phyloP scores from a whole-genome alignment of 306 rosid species.

The Acacia acuminata region DNA sequence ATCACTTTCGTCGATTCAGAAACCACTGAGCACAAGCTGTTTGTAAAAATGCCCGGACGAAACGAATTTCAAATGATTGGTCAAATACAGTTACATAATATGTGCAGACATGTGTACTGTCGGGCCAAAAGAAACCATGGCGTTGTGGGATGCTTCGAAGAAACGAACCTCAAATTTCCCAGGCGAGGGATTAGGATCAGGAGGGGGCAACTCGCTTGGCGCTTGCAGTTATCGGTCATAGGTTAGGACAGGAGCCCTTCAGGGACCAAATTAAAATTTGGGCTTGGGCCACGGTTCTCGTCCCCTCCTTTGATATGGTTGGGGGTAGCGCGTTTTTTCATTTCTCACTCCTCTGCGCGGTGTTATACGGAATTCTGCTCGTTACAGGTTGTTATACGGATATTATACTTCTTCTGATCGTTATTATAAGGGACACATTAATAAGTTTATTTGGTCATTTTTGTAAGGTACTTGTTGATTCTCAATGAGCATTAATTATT shows the following conservation, averaged over 20 bases:
- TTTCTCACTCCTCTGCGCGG: too few species aligned
- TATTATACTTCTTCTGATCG: too few species aligned
- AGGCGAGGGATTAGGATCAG: background rate
- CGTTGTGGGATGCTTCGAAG: background rate
- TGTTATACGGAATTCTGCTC: too few species aligned
- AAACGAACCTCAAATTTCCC: conserved; percentile 6
- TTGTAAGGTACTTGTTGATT: too few species aligned
- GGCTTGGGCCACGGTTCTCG: background rate
- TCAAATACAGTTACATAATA: background rate
- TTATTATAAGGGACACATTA: too few species aligned
- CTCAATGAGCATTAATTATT: too few species aligned
- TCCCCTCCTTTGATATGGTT: background rate
- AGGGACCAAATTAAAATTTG: background rate
- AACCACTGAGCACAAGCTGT: conserved; percentile 32
- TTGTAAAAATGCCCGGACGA: conserved; percentile 44
- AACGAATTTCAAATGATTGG: background rate
- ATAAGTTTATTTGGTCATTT: too few species aligned
- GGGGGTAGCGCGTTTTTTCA: too few species aligned
- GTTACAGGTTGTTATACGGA: too few species aligned
- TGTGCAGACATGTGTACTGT: background rate
- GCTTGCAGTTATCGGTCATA: background rate
- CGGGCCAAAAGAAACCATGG: background rate
- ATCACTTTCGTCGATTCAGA: background rate
- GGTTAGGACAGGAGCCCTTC: background rate
- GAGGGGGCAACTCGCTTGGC: background rate